Conservation (phyloP, 169 alveolate species). For the Eimeria necatrix region DNA sequence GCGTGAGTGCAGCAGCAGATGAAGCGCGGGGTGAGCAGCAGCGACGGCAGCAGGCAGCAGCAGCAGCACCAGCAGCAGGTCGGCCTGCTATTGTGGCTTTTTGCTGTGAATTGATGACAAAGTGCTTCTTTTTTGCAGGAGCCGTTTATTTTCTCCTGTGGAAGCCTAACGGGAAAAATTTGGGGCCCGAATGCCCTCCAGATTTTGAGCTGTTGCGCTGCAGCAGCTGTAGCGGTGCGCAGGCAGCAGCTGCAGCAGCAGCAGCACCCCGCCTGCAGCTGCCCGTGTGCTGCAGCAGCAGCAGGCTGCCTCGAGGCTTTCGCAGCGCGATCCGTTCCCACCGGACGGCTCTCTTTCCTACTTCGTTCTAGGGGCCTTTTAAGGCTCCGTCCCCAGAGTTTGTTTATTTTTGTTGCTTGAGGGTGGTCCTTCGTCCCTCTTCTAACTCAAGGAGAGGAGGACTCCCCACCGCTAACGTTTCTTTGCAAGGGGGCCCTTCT, state of each 20-base stretch:
- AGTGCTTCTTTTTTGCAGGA: slow-evolving; percentile 36
- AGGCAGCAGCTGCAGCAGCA: slow-evolving; percentile 67
- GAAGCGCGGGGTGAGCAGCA: slow-evolving; percentile 72
- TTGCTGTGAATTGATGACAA: slow-evolving; percentile 12
- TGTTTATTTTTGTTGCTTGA: not conserved
- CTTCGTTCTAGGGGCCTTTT: not conserved
- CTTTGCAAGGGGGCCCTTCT: not conserved
- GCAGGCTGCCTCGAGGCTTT: slow-evolving; percentile 75
- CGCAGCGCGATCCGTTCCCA: slow-evolving; percentile 46
- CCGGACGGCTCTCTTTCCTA: not conserved
- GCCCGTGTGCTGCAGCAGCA: slow-evolving; percentile 66
- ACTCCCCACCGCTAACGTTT: slow-evolving; percentile 7
- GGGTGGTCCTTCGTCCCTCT: not conserved
- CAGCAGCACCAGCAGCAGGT: slow-evolving; percentile 73
- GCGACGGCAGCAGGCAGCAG: slow-evolving; percentile 71
- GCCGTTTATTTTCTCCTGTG: slow-evolving; percentile 21
- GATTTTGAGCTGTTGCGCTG: slow-evolving; percentile 15
- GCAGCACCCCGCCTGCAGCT: slow-evolving; percentile 53
- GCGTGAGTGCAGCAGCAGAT: slow-evolving; percentile 55
- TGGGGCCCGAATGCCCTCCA: slow-evolving; percentile 35
- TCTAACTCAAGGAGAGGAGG: not conserved
- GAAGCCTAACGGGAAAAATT: not conserved
- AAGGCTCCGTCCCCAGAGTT: not conserved
- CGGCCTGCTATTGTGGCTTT: slow-evolving; percentile 72
- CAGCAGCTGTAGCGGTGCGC: slow-evolving; percentile 78